Percentiles rank a stretch among this genome's conserved stretches.
Evolutionary conservation across 257 asterid species (phyloP).

Genomic region (Capsicum rhomboideum): DNA sequence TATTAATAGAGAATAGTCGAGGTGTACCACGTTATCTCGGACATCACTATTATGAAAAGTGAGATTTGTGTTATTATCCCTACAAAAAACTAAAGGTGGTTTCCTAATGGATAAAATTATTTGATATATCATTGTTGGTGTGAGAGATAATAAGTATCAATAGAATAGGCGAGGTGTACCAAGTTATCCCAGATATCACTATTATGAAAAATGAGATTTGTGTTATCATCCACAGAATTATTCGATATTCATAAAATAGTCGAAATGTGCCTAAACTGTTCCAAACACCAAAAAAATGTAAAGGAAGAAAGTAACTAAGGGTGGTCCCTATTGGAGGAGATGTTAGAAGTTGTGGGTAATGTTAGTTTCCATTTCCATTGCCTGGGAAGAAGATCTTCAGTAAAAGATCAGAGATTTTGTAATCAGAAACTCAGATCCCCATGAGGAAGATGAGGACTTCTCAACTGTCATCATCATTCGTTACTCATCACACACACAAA

Average conservation of each 20-base stretch:
- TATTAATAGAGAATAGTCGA: neutral
- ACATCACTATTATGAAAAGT: neutral
- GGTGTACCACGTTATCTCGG: neutral
- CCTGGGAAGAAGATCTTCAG: neutral
- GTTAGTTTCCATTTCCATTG: neutral
- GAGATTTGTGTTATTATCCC: neutral
- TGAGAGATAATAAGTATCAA: neutral
- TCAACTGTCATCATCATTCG: neutral
- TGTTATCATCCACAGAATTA: neutral
- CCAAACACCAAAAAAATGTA: neutral
- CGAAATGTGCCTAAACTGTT: neutral
- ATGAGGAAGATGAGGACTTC: neutral
- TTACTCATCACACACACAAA: neutral
- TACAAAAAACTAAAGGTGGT: neutral
- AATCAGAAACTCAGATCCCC: conserved; percentile 3
- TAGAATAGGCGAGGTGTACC: too few relatives aligned
- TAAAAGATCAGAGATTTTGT: neutral
- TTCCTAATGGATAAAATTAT: neutral
- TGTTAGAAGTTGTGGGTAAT: neutral
- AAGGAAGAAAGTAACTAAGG: too few relatives aligned
- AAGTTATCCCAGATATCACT: too few relatives aligned
- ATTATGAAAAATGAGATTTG: too few relatives aligned
- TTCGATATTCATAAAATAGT: neutral
- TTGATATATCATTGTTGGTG: too few relatives aligned
- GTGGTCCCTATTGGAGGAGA: neutral